Percentiles rank a stretch among this genome's conserved stretches.
phyloP scores from a whole-genome alignment of 139 green algal species.

The Eudorina sp. region DNA sequence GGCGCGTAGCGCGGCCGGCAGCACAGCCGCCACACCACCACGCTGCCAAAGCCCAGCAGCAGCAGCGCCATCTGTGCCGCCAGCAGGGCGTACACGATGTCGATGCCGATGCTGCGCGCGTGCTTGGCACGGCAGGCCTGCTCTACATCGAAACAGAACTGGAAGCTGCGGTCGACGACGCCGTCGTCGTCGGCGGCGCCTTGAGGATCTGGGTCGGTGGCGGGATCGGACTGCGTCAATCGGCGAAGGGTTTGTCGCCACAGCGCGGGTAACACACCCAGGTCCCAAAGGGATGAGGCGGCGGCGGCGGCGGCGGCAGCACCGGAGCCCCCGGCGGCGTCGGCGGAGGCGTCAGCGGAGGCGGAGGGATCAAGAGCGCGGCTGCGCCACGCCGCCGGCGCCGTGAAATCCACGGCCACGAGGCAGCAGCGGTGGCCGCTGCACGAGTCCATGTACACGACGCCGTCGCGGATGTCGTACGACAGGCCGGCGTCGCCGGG shows the following conservation, averaged over 20 bases:
- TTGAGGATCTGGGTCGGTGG: too few species aligned
- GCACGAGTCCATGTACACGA: slow-evolving; percentile 37
- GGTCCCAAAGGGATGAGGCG: not conserved
- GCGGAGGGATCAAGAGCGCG: too few species aligned
- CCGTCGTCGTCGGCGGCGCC: not conserved
- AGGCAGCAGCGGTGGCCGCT: slow-evolving; percentile 27
- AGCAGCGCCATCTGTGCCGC: slow-evolving; percentile 16
- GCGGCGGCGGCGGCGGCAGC: not conserved
- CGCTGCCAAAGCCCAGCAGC: slow-evolving; percentile 7
- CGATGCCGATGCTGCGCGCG: not conserved
- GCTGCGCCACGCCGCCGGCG: too few species aligned
- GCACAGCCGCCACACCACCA: slow-evolving; percentile 38
- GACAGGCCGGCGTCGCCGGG: not conserved
- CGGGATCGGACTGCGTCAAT: not conserved
- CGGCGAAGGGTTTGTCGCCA: not conserved
- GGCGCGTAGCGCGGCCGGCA: slow-evolving; percentile 24
- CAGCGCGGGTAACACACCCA: not conserved
- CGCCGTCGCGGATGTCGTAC: slow-evolving; percentile 39
- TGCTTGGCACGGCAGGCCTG: slow-evolving; percentile 2
- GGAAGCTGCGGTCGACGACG: not conserved
- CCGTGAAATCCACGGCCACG: not conserved
- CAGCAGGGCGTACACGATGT: slow-evolving; percentile 31
- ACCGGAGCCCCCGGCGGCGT: too few species aligned
- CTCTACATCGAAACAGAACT: slow-evolving; percentile 36
- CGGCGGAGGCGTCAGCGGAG: not conserved